A percentile compares a stretch with the other conserved stretches of the same genome.
phyloP scores from a whole-genome alignment of 441 rosid species.

The Syzygium malaccense region DNA sequence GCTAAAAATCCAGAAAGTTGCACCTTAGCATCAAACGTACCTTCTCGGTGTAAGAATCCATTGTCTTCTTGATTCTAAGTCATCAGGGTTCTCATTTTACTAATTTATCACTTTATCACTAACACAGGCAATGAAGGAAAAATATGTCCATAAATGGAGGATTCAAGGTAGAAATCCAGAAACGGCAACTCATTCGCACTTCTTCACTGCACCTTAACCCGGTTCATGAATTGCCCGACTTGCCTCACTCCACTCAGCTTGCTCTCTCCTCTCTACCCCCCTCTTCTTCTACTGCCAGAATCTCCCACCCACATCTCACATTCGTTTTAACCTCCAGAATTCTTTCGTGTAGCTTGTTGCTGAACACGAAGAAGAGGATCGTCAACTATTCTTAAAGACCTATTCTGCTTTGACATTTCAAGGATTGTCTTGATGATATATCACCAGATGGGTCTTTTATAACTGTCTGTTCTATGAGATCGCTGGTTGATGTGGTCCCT shows the following conservation, averaged over 20 bases:
- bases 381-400: slow-evolving; percentile 20
- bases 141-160: too few species aligned
- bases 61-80: not conserved
- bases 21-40: not conserved
- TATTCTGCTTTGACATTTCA: slow-evolving; percentile 23
- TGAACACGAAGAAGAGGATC: slow-evolving; percentile 34
- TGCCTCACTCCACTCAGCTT: not conserved
- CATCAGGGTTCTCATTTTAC: not conserved
- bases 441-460: slow-evolving; percentile 37
- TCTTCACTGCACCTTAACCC: not conserved
- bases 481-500: slow-evolving; percentile 33
- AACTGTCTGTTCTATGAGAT: slow-evolving; percentile 35
- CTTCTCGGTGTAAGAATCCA: too few species aligned
- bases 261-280: too few species aligned
- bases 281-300: too few species aligned
- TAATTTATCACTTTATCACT: too few species aligned
- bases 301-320: too few species aligned
- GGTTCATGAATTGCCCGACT: slow-evolving; percentile 22
- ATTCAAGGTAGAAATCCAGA: not conserved
- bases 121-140: too few species aligned
- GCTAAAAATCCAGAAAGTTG: too few species aligned
- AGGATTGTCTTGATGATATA: slow-evolving; percentile 24
- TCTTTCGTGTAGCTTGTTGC: slow-evolving; percentile 21
- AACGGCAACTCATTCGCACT: not conserved
- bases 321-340: not conserved